A percentile compares a stretch with the other conserved stretches of the same genome.
phyloP scores from a whole-genome alignment of 208 protist genomes.

The Leishmania turanica region DNA sequence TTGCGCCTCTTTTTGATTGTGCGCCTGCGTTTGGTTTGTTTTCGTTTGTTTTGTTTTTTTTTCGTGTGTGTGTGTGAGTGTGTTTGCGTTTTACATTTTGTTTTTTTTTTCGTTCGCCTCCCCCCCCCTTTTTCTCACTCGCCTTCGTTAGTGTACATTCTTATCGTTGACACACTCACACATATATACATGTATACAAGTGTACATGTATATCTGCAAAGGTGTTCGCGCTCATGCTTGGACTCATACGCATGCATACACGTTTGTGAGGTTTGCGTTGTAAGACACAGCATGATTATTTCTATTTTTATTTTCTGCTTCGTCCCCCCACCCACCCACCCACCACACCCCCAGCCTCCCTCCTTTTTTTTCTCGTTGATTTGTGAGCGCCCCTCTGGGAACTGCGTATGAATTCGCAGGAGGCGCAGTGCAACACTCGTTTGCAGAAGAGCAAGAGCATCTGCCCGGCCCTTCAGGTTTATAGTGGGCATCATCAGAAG shows the following conservation, averaged over 20 bases:
- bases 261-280: too few species aligned
- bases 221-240: background rate
- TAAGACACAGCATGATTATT: background rate
- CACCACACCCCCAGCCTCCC: too few species aligned
- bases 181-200: background rate
- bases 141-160: too few species aligned
- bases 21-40: background rate
- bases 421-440: background rate
- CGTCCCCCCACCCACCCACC: too few species aligned
- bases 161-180: background rate
- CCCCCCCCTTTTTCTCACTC: too few species aligned
- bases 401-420: background rate
- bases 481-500: background rate
- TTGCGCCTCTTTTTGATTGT: background rate
- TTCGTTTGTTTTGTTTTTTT: background rate
- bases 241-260: too few species aligned
- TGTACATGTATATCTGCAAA: background rate
- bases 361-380: too few species aligned
- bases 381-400: background rate
- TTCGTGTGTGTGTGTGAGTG: too few species aligned
- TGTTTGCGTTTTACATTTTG: too few species aligned
- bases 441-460: background rate
- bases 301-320: too few species aligned
- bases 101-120: too few species aligned
- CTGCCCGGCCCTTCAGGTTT: background rate